Evolutionary conservation across 2,329 filamentous ascomycete species (phyloP).

Genomic region (Cercospora canescens): DNA sequence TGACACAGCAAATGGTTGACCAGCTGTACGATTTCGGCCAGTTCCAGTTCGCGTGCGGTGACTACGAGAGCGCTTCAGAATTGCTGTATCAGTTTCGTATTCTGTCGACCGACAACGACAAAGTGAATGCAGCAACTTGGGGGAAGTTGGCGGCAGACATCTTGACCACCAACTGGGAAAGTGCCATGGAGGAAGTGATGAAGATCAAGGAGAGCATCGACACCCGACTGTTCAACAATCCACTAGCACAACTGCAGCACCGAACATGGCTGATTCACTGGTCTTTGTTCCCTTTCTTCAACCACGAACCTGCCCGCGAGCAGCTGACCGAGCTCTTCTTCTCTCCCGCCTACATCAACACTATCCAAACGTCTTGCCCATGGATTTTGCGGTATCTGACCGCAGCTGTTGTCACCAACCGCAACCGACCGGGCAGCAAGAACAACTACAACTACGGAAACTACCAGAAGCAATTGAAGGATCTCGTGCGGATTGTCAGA

Average conservation of each 20-base stretch:
- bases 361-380: constrained; percentile 95
- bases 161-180: constrained; percentile 91
- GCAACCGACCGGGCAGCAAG: constrained; percentile 71
- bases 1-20: constrained; percentile 94
- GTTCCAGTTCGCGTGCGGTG: constrained; percentile 97
- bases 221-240: constrained; percentile 92
- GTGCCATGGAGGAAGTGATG: constrained; percentile 83
- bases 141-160: constrained; percentile 97
- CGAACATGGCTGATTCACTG: constrained; percentile 98
- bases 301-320: constrained; percentile 89
- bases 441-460: constrained; percentile 93
- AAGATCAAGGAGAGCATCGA: constrained; percentile 93
- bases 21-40: constrained; percentile 93
- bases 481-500: constrained; percentile 89
- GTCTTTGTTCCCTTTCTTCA: constrained; percentile 98
- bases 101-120: constrained; percentile 97
- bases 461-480: constrained; percentile 99
- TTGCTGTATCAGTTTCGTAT: constrained; percentile 97
- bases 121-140: constrained; percentile 93
- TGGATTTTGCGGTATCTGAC: constrained; percentile 95
- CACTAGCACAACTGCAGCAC: constrained; percentile 91
- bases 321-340: constrained; percentile 94
- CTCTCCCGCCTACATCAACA: constrained; percentile 97
- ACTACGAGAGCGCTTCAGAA: constrained; percentile 86
- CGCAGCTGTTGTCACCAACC: constrained; percentile 92